Evolutionary conservation across 352 stramenopile genomes (phyloP), one percentile per base, ranked within the genome.

Genomic region (Albugo candida): DNA sequence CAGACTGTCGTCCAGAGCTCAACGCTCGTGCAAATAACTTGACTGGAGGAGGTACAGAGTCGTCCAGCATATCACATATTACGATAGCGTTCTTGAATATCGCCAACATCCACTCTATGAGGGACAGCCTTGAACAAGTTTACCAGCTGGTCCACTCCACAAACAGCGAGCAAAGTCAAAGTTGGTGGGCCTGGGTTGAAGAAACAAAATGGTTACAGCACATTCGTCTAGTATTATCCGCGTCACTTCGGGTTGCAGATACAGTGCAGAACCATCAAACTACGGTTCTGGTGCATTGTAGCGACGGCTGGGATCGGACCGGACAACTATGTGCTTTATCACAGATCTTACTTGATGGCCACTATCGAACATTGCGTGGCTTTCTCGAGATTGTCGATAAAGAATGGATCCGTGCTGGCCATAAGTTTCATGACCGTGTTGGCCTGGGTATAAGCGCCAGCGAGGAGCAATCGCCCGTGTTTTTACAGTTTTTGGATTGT

Each of bases 91-190:
- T 93, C 51, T 63, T 94, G 13, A 84, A 92, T 55, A 95, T 96
- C 47, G 77, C 76, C 13, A 95, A 96, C 60, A 96, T 96, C 49
- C 86, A 96, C 53, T 81, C 78, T 8, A 91, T 96, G 73, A 77
- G 87, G 13, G 79, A 95, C 42, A 83, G 67, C 51, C 60, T 94
- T 16, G 69, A 87, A 45, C 63, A 55, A 36, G 54, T 95, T 2
- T 64, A 71, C 17, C 55, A 52, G 5, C 61, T 86, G 19, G 65
- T 82, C 0, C 53, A 61, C 5, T 61, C 76, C 44, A 49, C 58
- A n/a, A 72, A 72, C 24, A 47, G 65, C 8, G 63, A 87, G 5
- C 61, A 84, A 13, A 63, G 83, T 48, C 60, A 80, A 0, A 59
- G 62, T 13, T 85, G 75, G 70, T 60, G 67, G 6, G 43, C 62